phyloP scores from a whole-genome alignment of 1,139 yeast genomes.

The Yamadazyma sp. region DNA sequence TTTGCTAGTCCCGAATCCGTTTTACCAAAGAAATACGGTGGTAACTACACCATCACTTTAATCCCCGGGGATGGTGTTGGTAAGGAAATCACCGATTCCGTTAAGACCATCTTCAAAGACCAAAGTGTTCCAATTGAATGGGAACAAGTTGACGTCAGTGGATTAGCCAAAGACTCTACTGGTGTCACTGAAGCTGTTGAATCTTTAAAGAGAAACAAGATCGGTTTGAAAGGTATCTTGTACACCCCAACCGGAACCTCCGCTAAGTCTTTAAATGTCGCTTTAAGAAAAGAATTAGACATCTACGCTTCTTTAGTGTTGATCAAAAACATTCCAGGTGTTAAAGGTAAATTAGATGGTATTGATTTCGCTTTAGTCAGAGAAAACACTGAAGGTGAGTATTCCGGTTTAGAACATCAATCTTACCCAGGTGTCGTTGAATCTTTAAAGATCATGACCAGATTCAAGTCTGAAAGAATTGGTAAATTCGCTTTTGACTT shows the following conservation, averaged over 20 bases:
- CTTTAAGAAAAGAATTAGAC: constrained; percentile 93
- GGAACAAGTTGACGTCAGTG: constrained; percentile 89
- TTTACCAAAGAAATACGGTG: constrained; percentile 91
- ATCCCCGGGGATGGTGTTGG: constrained; percentile 99
- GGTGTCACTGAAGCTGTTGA: constrained; percentile 79
- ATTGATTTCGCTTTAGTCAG: constrained; percentile 94
- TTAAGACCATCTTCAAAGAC: constrained; percentile 82
- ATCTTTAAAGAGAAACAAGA: constrained; percentile 92
- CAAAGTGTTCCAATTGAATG: constrained; percentile 90
- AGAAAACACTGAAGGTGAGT: constrained; percentile 97
- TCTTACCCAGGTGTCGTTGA: constrained; percentile 98
- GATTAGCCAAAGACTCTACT: constrained; percentile 62
- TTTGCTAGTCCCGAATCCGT: constrained; percentile 58
- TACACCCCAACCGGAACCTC: constrained; percentile 76
- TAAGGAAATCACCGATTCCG: constrained; percentile 93
- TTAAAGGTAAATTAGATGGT: constrained; percentile 80
- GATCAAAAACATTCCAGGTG: constrained; percentile 94
- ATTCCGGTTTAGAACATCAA: constrained; percentile 97
- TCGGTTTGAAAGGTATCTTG: constrained; percentile 94
- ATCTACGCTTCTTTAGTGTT: constrained; percentile 92
- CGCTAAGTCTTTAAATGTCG: constrained; percentile 80
- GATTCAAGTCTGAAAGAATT: constrained; percentile 93
- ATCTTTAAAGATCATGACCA: constrained; percentile 91
- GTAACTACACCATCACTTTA: constrained; percentile 86
- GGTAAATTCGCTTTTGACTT: constrained; percentile 97